Evolutionary conservation across 139 green algal genomes (phyloP).

Genomic region (Volvox africanus): DNA sequence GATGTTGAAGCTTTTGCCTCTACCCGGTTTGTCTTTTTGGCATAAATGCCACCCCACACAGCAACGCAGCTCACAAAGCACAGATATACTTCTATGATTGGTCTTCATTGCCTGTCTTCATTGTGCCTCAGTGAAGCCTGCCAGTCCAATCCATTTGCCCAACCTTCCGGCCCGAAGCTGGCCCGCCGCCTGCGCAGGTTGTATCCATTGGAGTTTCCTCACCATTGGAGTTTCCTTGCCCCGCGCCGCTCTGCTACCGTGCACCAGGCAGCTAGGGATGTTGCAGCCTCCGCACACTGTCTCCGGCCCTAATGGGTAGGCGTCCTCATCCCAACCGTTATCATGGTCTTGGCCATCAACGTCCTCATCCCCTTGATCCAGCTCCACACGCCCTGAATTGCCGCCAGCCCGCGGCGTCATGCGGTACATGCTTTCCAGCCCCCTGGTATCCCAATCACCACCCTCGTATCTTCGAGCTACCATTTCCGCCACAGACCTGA

Average conservation of each 20-base stretch:
- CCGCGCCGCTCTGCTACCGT: background rate
- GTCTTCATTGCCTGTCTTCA: no score
- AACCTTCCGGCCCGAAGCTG: no score
- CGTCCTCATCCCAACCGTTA: background rate
- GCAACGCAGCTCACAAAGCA: no score
- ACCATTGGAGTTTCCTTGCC: background rate
- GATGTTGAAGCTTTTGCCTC: no score
- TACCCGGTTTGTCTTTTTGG: no score
- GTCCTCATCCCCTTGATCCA: background rate
- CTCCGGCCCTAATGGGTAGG: background rate
- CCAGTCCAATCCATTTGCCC: no score
- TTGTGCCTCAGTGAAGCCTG: no score
- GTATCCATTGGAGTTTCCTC: background rate
- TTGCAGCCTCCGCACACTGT: conserved; percentile 37
- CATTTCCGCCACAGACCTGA: conserved; percentile 36
- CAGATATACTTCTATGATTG: no score
- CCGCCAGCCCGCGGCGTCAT: no score
- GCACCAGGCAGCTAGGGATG: conserved; percentile 17
- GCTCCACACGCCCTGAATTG: background rate
- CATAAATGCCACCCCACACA: no score
- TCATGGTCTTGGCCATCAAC: background rate
- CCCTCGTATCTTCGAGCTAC: background rate
- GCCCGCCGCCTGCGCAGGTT: no score
- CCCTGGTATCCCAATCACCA: background rate
- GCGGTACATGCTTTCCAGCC: background rate